A percentile compares a stretch with the other conserved stretches of the same genome.
Evolutionary conservation across 208 protist genomes (phyloP).

Genomic region (Acanthamoeba sp.): DNA sequence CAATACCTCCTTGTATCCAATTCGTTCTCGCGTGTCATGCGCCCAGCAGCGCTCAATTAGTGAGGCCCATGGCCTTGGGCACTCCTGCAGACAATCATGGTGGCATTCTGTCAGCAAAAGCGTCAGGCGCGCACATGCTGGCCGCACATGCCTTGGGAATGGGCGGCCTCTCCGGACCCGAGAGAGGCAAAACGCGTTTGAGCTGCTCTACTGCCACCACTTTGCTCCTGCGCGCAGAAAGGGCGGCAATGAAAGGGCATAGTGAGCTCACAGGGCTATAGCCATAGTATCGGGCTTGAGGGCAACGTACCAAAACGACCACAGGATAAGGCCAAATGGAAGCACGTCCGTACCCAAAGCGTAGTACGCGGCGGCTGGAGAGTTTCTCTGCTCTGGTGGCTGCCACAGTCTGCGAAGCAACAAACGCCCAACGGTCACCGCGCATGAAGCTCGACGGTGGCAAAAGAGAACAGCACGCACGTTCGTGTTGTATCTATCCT

Average conservation of each 20-base stretch:
- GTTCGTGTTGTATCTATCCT: not conserved
- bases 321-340: conserved; percentile 22
- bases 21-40: not conserved
- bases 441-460: too few species aligned
- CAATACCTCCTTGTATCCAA: not conserved
- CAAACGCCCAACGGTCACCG: too few species aligned
- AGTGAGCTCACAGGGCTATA: too few species aligned
- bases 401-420: not conserved
- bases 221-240: not conserved
- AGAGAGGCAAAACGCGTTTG: not conserved
- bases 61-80: not conserved
- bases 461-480: not conserved
- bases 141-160: not conserved
- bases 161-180: not conserved
- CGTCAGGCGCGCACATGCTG: not conserved
- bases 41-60: conserved; percentile 6
- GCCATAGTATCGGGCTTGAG: too few species aligned
- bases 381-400: conserved; percentile 2
- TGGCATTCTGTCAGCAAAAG: not conserved
- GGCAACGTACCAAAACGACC: not conserved
- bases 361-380: not conserved
- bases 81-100: not conserved
- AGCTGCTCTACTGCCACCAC: not conserved
- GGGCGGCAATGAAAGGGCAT: not conserved
- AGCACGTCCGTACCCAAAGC: not conserved